Conservation (phyloP, 1,284 basidiomycete genomes). For the Hymenochaete sp. region DNA sequence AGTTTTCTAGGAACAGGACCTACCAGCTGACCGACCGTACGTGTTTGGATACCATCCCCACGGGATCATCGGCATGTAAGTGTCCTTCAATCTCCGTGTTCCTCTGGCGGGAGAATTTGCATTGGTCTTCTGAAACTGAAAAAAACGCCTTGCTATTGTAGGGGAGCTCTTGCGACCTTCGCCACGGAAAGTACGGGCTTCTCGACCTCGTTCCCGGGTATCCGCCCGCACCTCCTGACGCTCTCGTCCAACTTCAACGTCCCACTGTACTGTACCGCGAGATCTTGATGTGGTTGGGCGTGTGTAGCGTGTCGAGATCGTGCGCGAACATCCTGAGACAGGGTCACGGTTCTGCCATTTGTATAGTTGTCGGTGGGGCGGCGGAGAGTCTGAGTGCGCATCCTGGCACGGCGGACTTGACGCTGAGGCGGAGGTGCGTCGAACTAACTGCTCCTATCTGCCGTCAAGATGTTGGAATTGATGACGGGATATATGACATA, state of each 20-base stretch:
- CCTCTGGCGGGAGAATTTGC: too few species aligned
- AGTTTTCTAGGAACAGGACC: conserved; percentile 62
- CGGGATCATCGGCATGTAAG: conserved; percentile 83
- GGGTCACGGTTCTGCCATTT: conserved; percentile 72
- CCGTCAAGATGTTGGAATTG: conserved; percentile 9
- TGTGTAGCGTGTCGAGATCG: conserved; percentile 90
- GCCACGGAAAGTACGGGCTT: conserved; percentile 97
- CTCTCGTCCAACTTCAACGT: conserved; percentile 85
- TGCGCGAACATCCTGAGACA: conserved; percentile 82
- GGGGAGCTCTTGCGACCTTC: conserved; percentile 91
- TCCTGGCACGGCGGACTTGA: conserved; percentile 93
- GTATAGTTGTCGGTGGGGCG: conserved; percentile 95
- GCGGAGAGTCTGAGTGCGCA: conserved; percentile 89
- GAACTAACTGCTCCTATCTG: conserved; percentile 7
- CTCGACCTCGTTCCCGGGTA: conserved; percentile 82
- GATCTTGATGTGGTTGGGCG: conserved; percentile 74
- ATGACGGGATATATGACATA: conserved; percentile 2
- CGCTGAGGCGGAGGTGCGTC: conserved; percentile 64
- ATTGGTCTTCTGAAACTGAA: too few species aligned
- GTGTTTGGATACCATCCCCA: conserved; percentile 98
- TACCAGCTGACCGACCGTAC: conserved; percentile 87
- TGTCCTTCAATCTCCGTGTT: neutral
- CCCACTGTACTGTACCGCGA: conserved; percentile 86
- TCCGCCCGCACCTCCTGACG: conserved; percentile 89
- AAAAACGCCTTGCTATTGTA: conserved; percentile 25